Conservation (phyloP, 345 rosid species). For the Nephelium lappaceum region DNA sequence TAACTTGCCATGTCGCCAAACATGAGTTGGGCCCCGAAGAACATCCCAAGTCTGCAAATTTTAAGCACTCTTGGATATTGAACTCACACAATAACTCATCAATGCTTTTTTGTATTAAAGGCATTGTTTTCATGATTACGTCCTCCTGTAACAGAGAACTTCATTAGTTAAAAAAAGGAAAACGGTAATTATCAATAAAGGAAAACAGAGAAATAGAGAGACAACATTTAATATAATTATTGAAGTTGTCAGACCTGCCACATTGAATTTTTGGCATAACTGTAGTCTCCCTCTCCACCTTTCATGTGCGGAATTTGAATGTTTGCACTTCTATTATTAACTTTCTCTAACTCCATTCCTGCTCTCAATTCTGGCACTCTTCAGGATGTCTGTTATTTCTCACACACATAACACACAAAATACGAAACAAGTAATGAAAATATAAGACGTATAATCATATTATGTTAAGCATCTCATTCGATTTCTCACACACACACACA, state of each 20-base stretch:
- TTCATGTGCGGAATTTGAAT: slow-evolving; percentile 10
- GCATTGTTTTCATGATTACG: not conserved
- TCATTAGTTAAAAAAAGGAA: not conserved
- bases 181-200: not conserved
- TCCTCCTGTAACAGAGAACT: not conserved
- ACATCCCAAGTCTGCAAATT: slow-evolving; percentile 3
- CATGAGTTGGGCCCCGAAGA: not conserved
- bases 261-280: slow-evolving; percentile 19
- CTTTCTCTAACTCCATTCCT: not conserved
- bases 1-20: not conserved
- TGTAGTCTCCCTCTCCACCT: slow-evolving; percentile 6
- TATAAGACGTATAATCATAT: too few relatives aligned
- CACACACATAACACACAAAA: too few relatives aligned
- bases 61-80: not conserved
- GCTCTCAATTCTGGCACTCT: too few relatives aligned
- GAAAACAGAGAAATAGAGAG: not conserved
- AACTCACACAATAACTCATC: not conserved
- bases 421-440: too few relatives aligned
- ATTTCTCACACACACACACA: too few relatives aligned
- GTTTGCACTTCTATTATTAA: too few relatives aligned
- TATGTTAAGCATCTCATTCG: too few relatives aligned
- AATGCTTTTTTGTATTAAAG: not conserved
- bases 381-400: too few relatives aligned
- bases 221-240: not conserved
- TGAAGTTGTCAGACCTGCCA: slow-evolving; percentile 4